Base-by-base conservation (phyloP, 2,329 filamentous ascomycete species). In the Xylaria sp. region DNA sequence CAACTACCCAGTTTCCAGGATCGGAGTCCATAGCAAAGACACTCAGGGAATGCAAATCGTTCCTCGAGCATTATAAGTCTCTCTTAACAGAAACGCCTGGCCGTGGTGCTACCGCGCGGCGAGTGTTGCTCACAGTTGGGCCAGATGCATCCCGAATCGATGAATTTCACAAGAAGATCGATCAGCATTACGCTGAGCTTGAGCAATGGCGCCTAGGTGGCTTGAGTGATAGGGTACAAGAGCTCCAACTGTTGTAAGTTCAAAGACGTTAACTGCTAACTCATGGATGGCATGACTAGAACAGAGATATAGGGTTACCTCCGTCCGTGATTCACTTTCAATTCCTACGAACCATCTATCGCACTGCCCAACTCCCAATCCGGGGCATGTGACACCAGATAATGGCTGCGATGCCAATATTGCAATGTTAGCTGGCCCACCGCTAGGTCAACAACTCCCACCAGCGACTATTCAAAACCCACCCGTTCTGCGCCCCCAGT, bases 11-110 rank as follows among this genome's bases (percentile, higher is more conserved):
- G 1, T 67, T 65, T 37, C 60, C 57, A 2, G 66, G 64, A 40
- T 64, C 55, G 9, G 43, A 50, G 40, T 52, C 63, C 25, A 57
- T 69, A 46, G 57, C 64, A 50, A 65, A 67, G 17, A 71, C 69
- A 31, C 63, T 71, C 15, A 65, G 40, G 11, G 70, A 72, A 23
- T 70, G 67, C 60, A 67, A 70, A 53, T 21, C 58, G 1, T 72
- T 71, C 40, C 68, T 72, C 33, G 61, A 63, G 31, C 50, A 67
- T 6, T 70, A 71, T 64, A 63, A 65, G 37, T 58, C 63, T 17
- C 59, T 67, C 4, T 49, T 70, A 9, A 53, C 45, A 14, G 35
- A 63, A 49, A 53, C n/a, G n/a, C 40, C 47, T 23, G 38, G 60
- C 2, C 43, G 57, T 2, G 45, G 63, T 19, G 43, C 55, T 42